Evolutionary conservation across 2,329 filamentous ascomycete genomes (phyloP), one percentile per base, ranked within the genome.

Genomic region (Cyanodermella asteris): DNA sequence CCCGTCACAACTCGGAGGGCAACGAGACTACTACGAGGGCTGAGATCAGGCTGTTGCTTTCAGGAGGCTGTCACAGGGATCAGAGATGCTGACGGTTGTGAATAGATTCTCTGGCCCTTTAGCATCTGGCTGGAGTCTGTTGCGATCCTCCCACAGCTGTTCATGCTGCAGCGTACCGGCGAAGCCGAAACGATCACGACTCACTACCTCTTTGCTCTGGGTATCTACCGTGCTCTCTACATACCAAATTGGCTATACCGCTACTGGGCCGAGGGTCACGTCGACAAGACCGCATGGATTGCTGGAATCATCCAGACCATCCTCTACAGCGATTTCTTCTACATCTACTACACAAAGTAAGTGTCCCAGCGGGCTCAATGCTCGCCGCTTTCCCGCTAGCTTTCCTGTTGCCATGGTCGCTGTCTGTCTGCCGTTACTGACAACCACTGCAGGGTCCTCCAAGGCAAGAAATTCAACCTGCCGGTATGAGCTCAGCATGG

Each of bases 181-280:
- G 84, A 94, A 55, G 90, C 87, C 7, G 87, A 97, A 55, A 93
- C 87, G n/a, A 97, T 97, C 44, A 97, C 87, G 8, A 91, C 82
- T 2, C 84, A 97, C 53, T 97, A 97, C 49, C 64, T 97, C 20
- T 91, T 91, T 44, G 84, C 90, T 9, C 61, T 97, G 18, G 87
- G 87, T 17, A 58, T 72, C 34, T 97, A 97, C 57, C 65, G 87
- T 29, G 78, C 82, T 4, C 60, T 97, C 28, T 97, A 97, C 53
- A 97, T 97, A 38, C 87, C 87, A 36, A 97, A 97, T 56, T 97
- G 87, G 87, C 70, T 94, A 41, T 94, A 78, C 53, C 64, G 87
- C 28, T 94, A 84, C 53, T 64, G 76, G 38, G 62, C 64, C 25
- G 81, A 91, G 49, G 57, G 65, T 25, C 72, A 80, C 47, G 74